Percentiles rank a stretch among this genome's conserved stretches.
Evolutionary conservation across 805 yeast species (phyloP).

Genomic region (Candida michaelii): DNA sequence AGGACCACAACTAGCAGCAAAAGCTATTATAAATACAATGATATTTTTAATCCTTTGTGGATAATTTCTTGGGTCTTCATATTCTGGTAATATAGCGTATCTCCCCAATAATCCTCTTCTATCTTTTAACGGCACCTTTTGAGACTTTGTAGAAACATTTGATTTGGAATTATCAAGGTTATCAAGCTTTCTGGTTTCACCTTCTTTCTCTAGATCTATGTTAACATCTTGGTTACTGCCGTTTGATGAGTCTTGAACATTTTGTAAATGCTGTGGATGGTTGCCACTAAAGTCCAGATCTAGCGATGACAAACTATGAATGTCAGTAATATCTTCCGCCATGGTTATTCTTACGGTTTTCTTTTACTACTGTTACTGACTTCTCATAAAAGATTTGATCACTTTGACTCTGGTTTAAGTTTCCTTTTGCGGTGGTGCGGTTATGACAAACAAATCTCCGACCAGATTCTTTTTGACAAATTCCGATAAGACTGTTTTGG

Average conservation of each 20-base stretch:
- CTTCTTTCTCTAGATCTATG: background rate
- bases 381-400: background rate
- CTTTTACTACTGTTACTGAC: background rate
- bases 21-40: conserved; percentile 66
- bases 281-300: conserved; percentile 1
- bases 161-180: background rate
- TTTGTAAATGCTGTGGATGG: conserved; percentile 6
- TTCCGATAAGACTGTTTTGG: too few species aligned
- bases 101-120: conserved; percentile 60
- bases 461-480: too few species aligned
- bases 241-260: background rate
- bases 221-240: background rate
- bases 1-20: conserved; percentile 79
- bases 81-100: conserved; percentile 63
- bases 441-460: too few species aligned
- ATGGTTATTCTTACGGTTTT: background rate
- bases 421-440: background rate
- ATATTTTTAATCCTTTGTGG: conserved; percentile 48
- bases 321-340: conserved; percentile 1
- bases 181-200: background rate
- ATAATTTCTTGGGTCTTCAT: conserved; percentile 67
- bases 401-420: background rate
- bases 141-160: conserved; percentile 3
- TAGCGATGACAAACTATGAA: conserved; percentile 9
- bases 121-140: conserved; percentile 24